A percentile compares a stretch with the other conserved stretches of the same genome.
Evolutionary conservation across 2,329 filamentous ascomycete genomes (phyloP).

Genomic region (Boeremia exigua): DNA sequence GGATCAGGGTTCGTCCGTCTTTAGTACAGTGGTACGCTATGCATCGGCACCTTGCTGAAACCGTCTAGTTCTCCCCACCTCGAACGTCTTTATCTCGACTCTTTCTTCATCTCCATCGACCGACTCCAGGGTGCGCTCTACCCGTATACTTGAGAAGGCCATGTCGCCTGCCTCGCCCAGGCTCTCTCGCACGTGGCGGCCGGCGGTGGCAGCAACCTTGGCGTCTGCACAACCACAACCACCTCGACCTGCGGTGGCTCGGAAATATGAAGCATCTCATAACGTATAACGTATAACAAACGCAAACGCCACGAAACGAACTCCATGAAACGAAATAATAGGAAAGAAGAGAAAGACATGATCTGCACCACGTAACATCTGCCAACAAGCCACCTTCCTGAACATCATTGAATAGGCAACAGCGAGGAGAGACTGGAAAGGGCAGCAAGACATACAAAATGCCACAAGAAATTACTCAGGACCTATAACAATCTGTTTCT

Average conservation of each 20-base stretch:
- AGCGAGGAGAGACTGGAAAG: neutral
- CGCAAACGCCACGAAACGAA: no score
- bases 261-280: neutral
- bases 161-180: neutral
- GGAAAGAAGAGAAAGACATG: no score
- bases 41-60: neutral
- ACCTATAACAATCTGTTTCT: no score
- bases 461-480: neutral
- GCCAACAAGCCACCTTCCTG: no score
- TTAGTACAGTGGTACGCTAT: neutral
- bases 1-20: neutral
- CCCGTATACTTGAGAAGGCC: neutral
- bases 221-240: neutral
- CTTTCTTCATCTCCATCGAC: neutral
- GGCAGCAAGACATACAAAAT: neutral
- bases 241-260: neutral
- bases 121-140: neutral
- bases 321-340: no score
- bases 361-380: no score
- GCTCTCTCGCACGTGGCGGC: neutral
- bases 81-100: neutral
- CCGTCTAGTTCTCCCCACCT: neutral
- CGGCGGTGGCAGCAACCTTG: neutral
- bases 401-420: neutral
- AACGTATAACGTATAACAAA: neutral